Evolutionary conservation across 805 yeast species (phyloP).

Genomic region (Candida mattraensis): DNA sequence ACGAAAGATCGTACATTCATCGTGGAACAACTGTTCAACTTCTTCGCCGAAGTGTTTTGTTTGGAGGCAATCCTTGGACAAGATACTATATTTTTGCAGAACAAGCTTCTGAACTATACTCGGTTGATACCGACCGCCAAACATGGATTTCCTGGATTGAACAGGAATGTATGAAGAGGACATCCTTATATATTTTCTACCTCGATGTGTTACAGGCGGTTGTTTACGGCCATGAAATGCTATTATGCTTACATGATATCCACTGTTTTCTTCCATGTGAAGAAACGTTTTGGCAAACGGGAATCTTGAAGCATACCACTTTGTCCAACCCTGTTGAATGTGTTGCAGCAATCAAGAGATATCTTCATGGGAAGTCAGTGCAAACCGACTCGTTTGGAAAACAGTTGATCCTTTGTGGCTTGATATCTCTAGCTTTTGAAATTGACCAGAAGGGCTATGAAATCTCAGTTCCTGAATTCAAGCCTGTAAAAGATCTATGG

Average conservation of each 20-base stretch:
- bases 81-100: conserved; percentile 18
- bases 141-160: conserved; percentile 66
- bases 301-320: conserved; percentile 22
- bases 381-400: conserved; percentile 53
- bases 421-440: conserved; percentile 58
- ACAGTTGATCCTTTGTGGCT: conserved; percentile 57
- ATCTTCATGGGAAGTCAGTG: conserved; percentile 44
- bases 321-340: conserved; percentile 3
- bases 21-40: conserved; percentile 51
- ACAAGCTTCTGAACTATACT: conserved; percentile 17
- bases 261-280: conserved; percentile 55
- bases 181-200: conserved; percentile 71
- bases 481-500: conserved; percentile 44
- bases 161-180: conserved; percentile 66
- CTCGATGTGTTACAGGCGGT: conserved; percentile 70
- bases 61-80: conserved; percentile 41
- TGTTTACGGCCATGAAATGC: conserved; percentile 63
- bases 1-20: conserved; percentile 49
- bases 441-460: conserved; percentile 57
- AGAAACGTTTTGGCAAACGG: conserved; percentile 47
- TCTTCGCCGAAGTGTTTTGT: conserved; percentile 43
- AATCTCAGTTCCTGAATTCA: conserved; percentile 37
- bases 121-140: conserved; percentile 24
- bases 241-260: conserved; percentile 49
- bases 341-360: conserved; percentile 21